These are phyloP conservation scores for Blastocrithidia nonstop DNA, from an alignment of 208 protist genomes.

Conservation along the genomic window DNA sequence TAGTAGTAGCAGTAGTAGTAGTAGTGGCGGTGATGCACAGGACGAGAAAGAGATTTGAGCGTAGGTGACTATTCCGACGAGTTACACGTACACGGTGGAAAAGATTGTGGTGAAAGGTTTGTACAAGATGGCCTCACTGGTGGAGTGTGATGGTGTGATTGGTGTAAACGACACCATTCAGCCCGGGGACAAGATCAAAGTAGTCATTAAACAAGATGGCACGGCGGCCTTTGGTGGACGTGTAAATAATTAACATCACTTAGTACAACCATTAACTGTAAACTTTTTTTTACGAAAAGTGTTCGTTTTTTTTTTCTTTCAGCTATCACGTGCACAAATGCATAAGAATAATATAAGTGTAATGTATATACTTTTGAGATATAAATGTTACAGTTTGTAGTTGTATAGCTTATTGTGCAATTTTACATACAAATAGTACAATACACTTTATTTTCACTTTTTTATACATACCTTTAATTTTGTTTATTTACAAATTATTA, in stretches of 20 bases:
- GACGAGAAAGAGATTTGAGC: slow-evolving; percentile 60
- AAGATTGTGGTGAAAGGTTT: slow-evolving; percentile 70
- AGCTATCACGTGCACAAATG: not conserved
- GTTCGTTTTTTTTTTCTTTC: not conserved
- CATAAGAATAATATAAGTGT: not conserved
- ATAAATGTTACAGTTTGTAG: not conserved
- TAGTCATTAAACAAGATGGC: slow-evolving; percentile 71
- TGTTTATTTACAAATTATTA: not conserved
- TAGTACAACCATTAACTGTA: not conserved
- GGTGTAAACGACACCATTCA: slow-evolving; percentile 80
- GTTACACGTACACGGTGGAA: slow-evolving; percentile 78
- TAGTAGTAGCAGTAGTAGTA: slow-evolving; percentile 17
- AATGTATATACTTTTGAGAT: not conserved
- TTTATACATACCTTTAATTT: not conserved
- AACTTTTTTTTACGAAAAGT: not conserved
- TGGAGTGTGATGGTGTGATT: slow-evolving; percentile 73
- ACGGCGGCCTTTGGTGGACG: slow-evolving; percentile 73
- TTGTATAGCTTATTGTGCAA: not conserved
- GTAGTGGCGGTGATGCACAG: slow-evolving; percentile 27
- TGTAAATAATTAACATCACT: slow-evolving; percentile 12
- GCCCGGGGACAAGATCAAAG: slow-evolving; percentile 71
- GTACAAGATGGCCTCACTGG: slow-evolving; percentile 76
- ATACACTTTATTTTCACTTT: too few relatives aligned
- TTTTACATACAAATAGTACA: not conserved
- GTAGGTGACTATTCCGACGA: slow-evolving; percentile 73